phyloP scores from a whole-genome alignment of 495 filamentous ascomycete genomes.

The Penicillium antarcticum region DNA sequence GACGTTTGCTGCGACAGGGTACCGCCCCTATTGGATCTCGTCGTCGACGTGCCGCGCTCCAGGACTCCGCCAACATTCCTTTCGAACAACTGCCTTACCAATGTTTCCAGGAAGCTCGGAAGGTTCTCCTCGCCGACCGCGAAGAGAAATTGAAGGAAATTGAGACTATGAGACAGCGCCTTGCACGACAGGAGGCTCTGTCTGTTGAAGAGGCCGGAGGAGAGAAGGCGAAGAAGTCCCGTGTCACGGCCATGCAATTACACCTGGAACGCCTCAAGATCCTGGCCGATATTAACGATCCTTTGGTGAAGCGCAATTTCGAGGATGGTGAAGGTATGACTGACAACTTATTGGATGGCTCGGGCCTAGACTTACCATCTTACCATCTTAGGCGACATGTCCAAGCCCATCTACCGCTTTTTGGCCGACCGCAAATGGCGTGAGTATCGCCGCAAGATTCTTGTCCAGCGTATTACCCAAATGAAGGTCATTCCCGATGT shows the following conservation, averaged over 20 bases:
- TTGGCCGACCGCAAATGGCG: conserved; percentile 87
- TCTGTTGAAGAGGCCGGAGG: conserved; percentile 59
- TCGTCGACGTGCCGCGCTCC: conserved; percentile 75
- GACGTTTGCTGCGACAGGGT: conserved; percentile 54
- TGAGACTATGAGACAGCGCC: conserved; percentile 53
- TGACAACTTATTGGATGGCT: not conserved
- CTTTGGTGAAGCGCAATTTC: conserved; percentile 87
- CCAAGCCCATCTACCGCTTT: conserved; percentile 92
- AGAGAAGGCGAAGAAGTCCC: conserved; percentile 57
- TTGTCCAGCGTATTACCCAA: conserved; percentile 83
- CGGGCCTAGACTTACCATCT: conserved; percentile 5
- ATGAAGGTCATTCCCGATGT: conserved; percentile 91
- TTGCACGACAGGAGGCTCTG: conserved; percentile 56
- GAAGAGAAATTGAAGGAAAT: conserved; percentile 73
- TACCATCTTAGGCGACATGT: conserved; percentile 74
- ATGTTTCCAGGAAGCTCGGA: conserved; percentile 94
- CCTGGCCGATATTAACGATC: conserved; percentile 92
- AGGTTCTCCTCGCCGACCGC: conserved; percentile 75
- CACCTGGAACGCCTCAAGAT: conserved; percentile 83
- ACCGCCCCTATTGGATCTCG: conserved; percentile 71
- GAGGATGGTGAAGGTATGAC: conserved; percentile 83
- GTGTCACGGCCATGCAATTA: conserved; percentile 65
- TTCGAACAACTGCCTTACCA: conserved; percentile 94
- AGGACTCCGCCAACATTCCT: conserved; percentile 64
- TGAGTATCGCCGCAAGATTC: conserved; percentile 66